phyloP scores from a whole-genome alignment of 768 basidiomycete genomes.

The Sutorius australiensis region DNA sequence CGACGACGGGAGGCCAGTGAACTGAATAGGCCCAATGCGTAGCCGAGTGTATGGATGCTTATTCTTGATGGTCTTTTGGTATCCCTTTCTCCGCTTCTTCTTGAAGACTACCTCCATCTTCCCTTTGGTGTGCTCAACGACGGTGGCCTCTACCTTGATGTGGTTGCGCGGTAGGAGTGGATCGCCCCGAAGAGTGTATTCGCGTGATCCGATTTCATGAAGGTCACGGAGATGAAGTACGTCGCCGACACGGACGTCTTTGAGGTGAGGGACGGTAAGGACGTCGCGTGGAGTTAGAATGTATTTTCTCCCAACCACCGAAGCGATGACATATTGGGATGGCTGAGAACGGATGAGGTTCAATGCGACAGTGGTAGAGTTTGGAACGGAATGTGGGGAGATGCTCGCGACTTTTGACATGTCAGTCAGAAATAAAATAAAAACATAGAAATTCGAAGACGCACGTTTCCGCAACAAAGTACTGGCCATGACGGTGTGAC shows the following conservation, averaged over 20 bases:
- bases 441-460: too few relatives aligned
- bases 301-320: slow-evolving; percentile 83
- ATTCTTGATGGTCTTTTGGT: slow-evolving; percentile 88
- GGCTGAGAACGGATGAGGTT: slow-evolving; percentile 86
- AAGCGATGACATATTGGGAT: slow-evolving; percentile 87
- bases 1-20: slow-evolving; percentile 34
- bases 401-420: slow-evolving; percentile 19
- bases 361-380: slow-evolving; percentile 60
- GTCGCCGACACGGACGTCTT: slow-evolving; percentile 82
- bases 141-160: slow-evolving; percentile 80
- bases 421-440: slow-evolving; percentile 2
- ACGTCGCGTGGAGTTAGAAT: slow-evolving; percentile 87
- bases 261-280: slow-evolving; percentile 89
- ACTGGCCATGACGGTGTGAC: slow-evolving; percentile 17
- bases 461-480: too few relatives aligned
- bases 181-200: slow-evolving; percentile 84
- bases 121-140: slow-evolving; percentile 97
- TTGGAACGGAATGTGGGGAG: slow-evolving; percentile 34
- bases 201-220: slow-evolving; percentile 92
- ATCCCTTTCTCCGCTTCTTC: slow-evolving; percentile 98
- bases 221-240: slow-evolving; percentile 78
- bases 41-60: slow-evolving; percentile 97
- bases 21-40: slow-evolving; percentile 77
- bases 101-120: slow-evolving; percentile 89
- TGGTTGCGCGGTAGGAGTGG: slow-evolving; percentile 62